Conservation (phyloP, 2,329 filamentous ascomycete species). For the Penicillium psychrosexuale region DNA sequence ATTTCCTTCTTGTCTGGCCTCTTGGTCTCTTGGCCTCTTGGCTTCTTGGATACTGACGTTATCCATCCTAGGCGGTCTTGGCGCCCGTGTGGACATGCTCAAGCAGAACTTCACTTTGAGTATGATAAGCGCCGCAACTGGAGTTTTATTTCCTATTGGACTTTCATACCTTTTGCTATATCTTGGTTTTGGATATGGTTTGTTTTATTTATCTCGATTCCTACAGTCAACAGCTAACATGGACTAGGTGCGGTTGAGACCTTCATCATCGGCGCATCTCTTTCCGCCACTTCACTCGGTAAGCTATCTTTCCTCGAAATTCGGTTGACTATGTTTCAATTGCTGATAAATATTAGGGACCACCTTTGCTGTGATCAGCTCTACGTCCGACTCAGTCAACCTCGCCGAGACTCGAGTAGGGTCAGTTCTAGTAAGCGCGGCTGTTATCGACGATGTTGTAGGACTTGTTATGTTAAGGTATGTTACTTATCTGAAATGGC, state of each 20-base stretch:
- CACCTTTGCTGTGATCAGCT: constrained; percentile 32
- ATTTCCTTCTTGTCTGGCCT: neutral
- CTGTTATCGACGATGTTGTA: constrained; percentile 48
- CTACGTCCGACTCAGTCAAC: constrained; percentile 35
- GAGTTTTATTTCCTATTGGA: constrained; percentile 47
- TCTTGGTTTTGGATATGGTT: constrained; percentile 44
- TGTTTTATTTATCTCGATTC: neutral
- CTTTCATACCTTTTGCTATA: constrained; percentile 46
- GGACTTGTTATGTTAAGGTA: constrained; percentile 41
- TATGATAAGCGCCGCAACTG: constrained; percentile 43
- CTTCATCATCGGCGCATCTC: constrained; percentile 31
- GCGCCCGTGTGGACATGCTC: constrained; percentile 47
- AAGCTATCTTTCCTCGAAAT: neutral
- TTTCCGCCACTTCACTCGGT: constrained; percentile 33
- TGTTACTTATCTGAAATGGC: neutral
- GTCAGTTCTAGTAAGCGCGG: constrained; percentile 46
- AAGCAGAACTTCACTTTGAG: constrained; percentile 46
- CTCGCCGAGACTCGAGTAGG: constrained; percentile 45
- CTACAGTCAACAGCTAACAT: constrained; percentile 3
- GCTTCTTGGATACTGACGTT: constrained; percentile 8
- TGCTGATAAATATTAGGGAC: constrained; percentile 19
- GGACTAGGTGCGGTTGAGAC: constrained; percentile 30
- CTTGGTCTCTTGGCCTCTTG: neutral
- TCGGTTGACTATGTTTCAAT: neutral
- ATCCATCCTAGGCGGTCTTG: constrained; percentile 40